A percentile compares a stretch with the other conserved stretches of the same genome.
These are phyloP conservation scores for Ophiostoma tasmaniense DNA, from an alignment of 2,329 filamentous ascomycete genomes.

Conservation along the genomic window DNA sequence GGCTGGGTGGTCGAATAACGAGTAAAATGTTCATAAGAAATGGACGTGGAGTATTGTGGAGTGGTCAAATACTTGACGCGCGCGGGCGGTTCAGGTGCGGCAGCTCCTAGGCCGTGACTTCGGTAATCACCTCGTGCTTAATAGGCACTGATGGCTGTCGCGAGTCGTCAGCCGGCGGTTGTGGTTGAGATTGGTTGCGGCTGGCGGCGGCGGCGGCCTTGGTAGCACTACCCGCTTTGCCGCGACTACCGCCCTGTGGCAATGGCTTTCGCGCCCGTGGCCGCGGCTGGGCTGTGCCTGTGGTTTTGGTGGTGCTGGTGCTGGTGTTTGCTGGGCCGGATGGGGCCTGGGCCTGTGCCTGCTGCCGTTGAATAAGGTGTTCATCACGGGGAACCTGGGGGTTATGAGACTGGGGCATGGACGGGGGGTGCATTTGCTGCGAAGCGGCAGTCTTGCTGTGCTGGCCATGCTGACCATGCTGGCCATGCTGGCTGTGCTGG, in stretches of 20 bases:
- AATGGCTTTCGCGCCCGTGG: slow-evolving; percentile 4
- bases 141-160: neutral
- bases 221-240: neutral
- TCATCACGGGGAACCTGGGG: neutral
- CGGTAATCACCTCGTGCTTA: neutral
- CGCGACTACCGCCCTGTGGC: neutral
- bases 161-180: neutral
- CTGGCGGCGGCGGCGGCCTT: neutral
- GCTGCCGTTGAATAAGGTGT: slow-evolving; percentile 16
- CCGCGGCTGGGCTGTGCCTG: neutral
- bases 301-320: neutral
- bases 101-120: neutral
- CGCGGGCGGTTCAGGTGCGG: no score
- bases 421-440: neutral
- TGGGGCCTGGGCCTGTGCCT: slow-evolving; percentile 11
- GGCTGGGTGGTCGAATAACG: neutral
- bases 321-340: neutral
- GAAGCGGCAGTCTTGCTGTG: neutral
- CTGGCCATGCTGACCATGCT: no score
- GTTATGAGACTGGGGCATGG: neutral
- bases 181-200: neutral
- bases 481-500: neutral
- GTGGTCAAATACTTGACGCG: neutral
- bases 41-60: neutral
- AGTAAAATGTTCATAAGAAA: neutral